Percentiles rank a stretch among this genome's conserved stretches.
phyloP scores from a whole-genome alignment of 345 rosid genomes.

The Ailanthus altissimus region DNA sequence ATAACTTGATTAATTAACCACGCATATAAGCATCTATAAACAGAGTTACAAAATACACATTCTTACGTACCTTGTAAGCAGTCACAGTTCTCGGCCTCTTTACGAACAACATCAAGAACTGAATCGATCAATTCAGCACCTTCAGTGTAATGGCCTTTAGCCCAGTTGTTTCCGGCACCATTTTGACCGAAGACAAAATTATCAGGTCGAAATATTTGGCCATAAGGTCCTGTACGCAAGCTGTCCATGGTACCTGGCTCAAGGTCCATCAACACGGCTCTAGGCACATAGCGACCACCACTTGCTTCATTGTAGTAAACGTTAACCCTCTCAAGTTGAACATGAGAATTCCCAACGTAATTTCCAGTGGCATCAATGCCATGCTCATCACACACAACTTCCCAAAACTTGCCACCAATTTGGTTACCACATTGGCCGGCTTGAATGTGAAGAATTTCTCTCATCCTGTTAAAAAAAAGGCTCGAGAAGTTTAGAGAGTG shows the following conservation, averaged over 20 bases:
- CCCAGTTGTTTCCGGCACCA: constrained; percentile 73
- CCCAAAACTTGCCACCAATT: constrained; percentile 65
- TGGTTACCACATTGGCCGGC: constrained; percentile 69
- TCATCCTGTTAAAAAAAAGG: constrained; percentile 28
- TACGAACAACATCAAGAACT: constrained; percentile 58
- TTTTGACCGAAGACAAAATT: constrained; percentile 63
- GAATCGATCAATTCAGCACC: constrained; percentile 65
- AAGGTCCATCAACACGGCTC: constrained; percentile 58
- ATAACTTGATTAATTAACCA: neutral
- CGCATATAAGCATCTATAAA: neutral
- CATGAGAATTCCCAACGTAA: constrained; percentile 42
- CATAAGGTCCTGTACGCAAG: constrained; percentile 52
- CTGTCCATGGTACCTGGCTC: constrained; percentile 72
- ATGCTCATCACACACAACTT: constrained; percentile 61
- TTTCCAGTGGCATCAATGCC: constrained; percentile 52
- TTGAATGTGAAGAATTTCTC: constrained; percentile 65
- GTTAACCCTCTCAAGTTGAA: constrained; percentile 60
- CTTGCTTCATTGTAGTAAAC: constrained; percentile 64
- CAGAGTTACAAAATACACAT: neutral
- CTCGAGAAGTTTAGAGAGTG: neutral
- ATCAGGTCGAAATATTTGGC: constrained; percentile 64
- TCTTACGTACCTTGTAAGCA: constrained; percentile 51
- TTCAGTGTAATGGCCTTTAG: constrained; percentile 65
- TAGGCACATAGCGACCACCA: constrained; percentile 56
- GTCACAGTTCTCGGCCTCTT: constrained; percentile 65